phyloP scores from a whole-genome alignment of 352 stramenopile species.

The Pythium sp. region DNA sequence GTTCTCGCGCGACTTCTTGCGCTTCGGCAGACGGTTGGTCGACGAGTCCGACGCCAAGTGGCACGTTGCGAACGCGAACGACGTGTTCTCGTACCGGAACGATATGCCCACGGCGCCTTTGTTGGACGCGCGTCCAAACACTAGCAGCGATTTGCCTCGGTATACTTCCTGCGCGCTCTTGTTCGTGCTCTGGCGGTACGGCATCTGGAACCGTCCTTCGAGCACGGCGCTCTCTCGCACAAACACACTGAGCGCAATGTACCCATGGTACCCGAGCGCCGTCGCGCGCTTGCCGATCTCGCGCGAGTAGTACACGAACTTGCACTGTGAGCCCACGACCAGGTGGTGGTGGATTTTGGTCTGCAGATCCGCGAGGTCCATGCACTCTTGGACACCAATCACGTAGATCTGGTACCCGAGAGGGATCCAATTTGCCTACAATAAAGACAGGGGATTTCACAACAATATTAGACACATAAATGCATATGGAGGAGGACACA shows the following conservation, averaged over 20 bases:
- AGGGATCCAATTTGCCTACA: slow-evolving; percentile 61
- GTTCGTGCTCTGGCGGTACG: slow-evolving; percentile 43
- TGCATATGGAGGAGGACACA: slow-evolving; percentile 1
- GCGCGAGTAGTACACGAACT: slow-evolving; percentile 75
- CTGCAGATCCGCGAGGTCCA: slow-evolving; percentile 74
- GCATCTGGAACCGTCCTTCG: slow-evolving; percentile 66
- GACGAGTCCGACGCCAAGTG: slow-evolving; percentile 86
- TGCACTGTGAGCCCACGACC: slow-evolving; percentile 38
- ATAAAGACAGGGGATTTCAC: not conserved
- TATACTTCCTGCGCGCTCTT: slow-evolving; percentile 73
- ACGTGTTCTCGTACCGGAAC: slow-evolving; percentile 57
- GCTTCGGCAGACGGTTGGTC: slow-evolving; percentile 39
- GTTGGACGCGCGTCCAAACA: slow-evolving; percentile 73
- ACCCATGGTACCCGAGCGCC: slow-evolving; percentile 80
- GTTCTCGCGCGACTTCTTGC: slow-evolving; percentile 15
- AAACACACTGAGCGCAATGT: slow-evolving; percentile 86
- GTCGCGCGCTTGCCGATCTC: slow-evolving; percentile 83
- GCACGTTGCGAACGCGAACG: slow-evolving; percentile 71
- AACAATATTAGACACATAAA: not conserved
- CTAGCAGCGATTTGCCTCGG: slow-evolving; percentile 70
- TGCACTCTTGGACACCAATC: slow-evolving; percentile 65
- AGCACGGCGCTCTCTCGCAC: slow-evolving; percentile 62
- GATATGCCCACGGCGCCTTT: slow-evolving; percentile 66
- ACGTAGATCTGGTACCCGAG: slow-evolving; percentile 23
- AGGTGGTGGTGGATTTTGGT: slow-evolving; percentile 66